phyloP scores from a whole-genome alignment of 306 rosid species.

The Castanopsis chinensis region DNA sequence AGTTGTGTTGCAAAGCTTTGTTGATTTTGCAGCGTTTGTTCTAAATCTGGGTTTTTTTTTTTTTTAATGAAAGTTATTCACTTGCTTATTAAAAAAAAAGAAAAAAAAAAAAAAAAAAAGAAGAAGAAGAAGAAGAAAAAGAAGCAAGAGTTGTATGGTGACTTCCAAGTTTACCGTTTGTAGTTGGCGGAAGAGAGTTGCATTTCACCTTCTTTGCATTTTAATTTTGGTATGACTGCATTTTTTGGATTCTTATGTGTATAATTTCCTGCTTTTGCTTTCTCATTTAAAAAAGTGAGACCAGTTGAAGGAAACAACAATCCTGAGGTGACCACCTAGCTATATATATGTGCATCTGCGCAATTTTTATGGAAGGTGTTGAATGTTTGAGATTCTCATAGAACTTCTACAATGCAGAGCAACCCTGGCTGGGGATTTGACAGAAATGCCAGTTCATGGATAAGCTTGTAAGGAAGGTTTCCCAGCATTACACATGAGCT shows the following conservation, averaged over 20 bases:
- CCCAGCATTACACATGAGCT: slow-evolving; percentile 60
- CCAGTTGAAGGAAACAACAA: background rate
- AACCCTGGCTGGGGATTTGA: slow-evolving; percentile 92
- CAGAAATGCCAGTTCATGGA: slow-evolving; percentile 92
- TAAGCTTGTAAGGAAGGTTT: slow-evolving; percentile 61
- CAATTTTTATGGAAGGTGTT: slow-evolving; percentile 13
- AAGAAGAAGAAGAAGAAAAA: too few species aligned
- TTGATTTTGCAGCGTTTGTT: too few species aligned
- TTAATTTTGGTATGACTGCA: too few species aligned
- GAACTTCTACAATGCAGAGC: slow-evolving; percentile 53
- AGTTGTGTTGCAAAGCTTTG: too few species aligned
- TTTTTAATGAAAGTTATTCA: too few species aligned
- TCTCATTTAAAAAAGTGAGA: slow-evolving; percentile 7
- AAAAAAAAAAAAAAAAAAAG: too few species aligned
- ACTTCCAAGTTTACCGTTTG: too few species aligned
- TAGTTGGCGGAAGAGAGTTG: too few species aligned
- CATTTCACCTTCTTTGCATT: too few species aligned
- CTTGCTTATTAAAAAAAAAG: too few species aligned
- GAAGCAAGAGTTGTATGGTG: too few species aligned
- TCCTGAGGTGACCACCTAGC: background rate
- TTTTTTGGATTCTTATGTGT: background rate
- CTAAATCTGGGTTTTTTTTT: too few species aligned
- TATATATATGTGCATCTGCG: background rate
- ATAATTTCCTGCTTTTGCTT: background rate
- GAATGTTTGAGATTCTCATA: background rate